phyloP scores from a whole-genome alignment of 225 moss, liverwort and hornwort species.

The Polytrichum formosum region DNA sequence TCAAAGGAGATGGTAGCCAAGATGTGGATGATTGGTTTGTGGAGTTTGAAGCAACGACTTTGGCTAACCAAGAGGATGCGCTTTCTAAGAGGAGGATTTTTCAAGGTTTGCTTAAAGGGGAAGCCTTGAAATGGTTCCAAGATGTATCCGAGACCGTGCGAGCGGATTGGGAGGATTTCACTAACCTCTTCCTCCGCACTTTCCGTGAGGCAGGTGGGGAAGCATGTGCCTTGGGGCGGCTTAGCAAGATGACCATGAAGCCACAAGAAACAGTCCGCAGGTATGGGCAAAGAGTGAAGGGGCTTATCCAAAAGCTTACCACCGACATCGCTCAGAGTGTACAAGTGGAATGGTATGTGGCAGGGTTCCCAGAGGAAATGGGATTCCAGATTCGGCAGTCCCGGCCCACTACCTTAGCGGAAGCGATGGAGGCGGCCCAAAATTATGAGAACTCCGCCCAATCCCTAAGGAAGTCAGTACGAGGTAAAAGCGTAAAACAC shows the following conservation, averaged over 20 bases:
- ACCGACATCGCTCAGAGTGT: not conserved
- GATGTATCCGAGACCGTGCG: not conserved
- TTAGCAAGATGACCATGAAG: constrained; percentile 1
- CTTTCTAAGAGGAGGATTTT: no score
- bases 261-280: not conserved
- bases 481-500: no score
- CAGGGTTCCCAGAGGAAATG: no score
- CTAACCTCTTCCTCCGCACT: not conserved
- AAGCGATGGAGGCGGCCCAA: no score
- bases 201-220: not conserved
- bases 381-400: no score
- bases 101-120: constrained; percentile 10
- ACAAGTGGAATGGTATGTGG: not conserved
- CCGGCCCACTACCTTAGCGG: no score
- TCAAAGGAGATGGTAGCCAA: no score
- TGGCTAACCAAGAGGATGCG: no score
- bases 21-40: no score
- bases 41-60: no score
- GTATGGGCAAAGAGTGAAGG: not conserved
- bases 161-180: not conserved
- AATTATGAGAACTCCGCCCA: no score
- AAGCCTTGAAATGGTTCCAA: constrained; percentile 6
- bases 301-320: not conserved
- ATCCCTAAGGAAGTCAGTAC: no score
- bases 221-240: not conserved